Evolutionary conservation across 192 early-diverging fungal species (phyloP), one percentile per base, ranked within the genome.

Genomic region (Kickxella alabastrina): DNA sequence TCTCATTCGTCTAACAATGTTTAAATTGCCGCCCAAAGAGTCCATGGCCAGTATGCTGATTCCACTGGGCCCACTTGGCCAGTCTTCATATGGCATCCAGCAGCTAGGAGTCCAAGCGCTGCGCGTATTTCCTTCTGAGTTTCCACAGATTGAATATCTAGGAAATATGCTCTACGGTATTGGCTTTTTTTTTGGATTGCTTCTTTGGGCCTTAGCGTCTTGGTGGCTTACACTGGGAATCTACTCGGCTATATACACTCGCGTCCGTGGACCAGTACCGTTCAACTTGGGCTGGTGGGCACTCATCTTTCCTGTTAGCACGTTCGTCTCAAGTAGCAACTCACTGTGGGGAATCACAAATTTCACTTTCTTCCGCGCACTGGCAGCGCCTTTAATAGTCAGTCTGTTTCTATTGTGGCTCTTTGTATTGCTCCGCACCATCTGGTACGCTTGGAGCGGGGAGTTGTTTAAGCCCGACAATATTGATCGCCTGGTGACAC

Each of bases 211-310:
- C 3, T 50, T 64, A 10, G 77, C 64, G 0, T 37, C 62, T 29
- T 81, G 79, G 79, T 81, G 75, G 71, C 34, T 72, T 19, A 27
- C 45, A n/a, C 62, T 72, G 5, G 79, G 66, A 10, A 45, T 69
- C 8, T 64, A 68, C 44, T 60, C 77, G 0, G 58, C 80, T 7
- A 10, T 54, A 3, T 54, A 51, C 40, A 65, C 63, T 1, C 54
- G 59, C 18, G 32, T 61, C 6, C 55, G 53, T 17, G 56, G 58
- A 13, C 31, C 23, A 1, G 48, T 82, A 9, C 65, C 73, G 1
- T 82, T 82, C 37, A 77, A 79, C 50, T 63, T 81, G 35, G 79
- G 81, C 6, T 82, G 77, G 69, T 82, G 81, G 81, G 79, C 79
- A 10, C 62, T 79, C 3, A 80, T 73, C 17, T 82, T 82, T 57